Evolutionary conservation across 352 stramenopile species (phyloP).

Genomic region (Globisporangium uncinulatum): DNA sequence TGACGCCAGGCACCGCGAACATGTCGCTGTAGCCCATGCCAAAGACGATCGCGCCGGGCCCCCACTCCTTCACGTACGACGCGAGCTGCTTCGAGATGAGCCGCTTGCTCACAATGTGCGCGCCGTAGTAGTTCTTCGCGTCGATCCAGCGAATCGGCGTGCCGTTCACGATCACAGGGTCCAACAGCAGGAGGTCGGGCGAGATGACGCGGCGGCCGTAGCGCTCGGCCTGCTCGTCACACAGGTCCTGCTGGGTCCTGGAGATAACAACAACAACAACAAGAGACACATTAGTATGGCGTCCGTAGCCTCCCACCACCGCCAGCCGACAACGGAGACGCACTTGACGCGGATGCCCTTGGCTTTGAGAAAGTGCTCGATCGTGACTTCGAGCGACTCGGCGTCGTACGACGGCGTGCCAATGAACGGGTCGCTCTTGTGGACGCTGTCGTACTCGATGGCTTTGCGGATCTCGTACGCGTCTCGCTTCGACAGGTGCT

Average conservation of each 20-base stretch:
- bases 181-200: constrained; percentile 72
- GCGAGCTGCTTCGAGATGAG: constrained; percentile 75
- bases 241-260: constrained; percentile 69
- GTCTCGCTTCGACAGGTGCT: constrained; percentile 60
- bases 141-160: constrained; percentile 85
- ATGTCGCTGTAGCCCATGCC: constrained; percentile 87
- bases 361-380: constrained; percentile 68
- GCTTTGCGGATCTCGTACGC: constrained; percentile 67
- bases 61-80: constrained; percentile 86
- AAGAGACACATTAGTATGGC: background rate
- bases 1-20: constrained; percentile 73
- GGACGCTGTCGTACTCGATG: constrained; percentile 74
- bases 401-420: constrained; percentile 62
- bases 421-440: constrained; percentile 81
- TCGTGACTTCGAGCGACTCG: constrained; percentile 64
- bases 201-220: constrained; percentile 76
- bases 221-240: constrained; percentile 47
- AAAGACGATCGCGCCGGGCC: constrained; percentile 77
- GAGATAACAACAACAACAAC: constrained; percentile 1
- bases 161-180: constrained; percentile 80
- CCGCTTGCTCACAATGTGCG: constrained; percentile 85
- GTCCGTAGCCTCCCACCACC: background rate
- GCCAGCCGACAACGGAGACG: constrained; percentile 7
- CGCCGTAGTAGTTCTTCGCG: constrained; percentile 86
- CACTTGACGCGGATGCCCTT: constrained; percentile 77